phyloP scores from a whole-genome alignment of 2,329 filamentous ascomycete species.

The Geosmithia flava region DNA sequence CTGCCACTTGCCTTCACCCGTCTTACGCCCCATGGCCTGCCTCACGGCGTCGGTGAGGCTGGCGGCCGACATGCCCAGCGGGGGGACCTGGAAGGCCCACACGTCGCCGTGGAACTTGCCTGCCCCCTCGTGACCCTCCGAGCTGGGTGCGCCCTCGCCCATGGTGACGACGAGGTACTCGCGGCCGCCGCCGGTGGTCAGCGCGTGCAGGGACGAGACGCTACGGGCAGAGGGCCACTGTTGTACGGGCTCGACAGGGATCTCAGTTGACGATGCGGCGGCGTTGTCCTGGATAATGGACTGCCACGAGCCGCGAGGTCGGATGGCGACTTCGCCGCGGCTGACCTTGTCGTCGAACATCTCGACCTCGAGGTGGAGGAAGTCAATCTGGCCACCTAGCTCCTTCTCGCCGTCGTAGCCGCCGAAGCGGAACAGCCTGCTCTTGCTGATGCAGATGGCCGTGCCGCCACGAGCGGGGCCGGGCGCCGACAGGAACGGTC shows the following conservation, averaged over 20 bases:
- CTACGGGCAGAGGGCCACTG: slow-evolving; percentile 40
- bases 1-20: slow-evolving; percentile 47
- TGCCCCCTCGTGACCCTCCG: slow-evolving; percentile 33
- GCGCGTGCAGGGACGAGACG: slow-evolving; percentile 39
- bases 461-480: slow-evolving; percentile 54
- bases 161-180: slow-evolving; percentile 52
- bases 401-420: slow-evolving; percentile 63
- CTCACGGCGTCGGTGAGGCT: slow-evolving; percentile 43
- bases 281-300: slow-evolving; percentile 28
- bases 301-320: slow-evolving; percentile 41
- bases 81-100: slow-evolving; percentile 52
- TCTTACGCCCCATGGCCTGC: slow-evolving; percentile 37
- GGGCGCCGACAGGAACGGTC: slow-evolving; percentile 53
- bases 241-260: slow-evolving; percentile 19
- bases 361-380: slow-evolving; percentile 45
- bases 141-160: slow-evolving; percentile 40
- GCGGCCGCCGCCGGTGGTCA: slow-evolving; percentile 45
- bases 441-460: slow-evolving; percentile 50
- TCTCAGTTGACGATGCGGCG: slow-evolving; percentile 19
- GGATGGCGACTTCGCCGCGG: slow-evolving; percentile 35
- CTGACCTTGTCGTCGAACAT: slow-evolving; percentile 37
- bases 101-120: slow-evolving; percentile 46
- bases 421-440: slow-evolving; percentile 64
- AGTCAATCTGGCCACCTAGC: slow-evolving; percentile 60
- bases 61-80: slow-evolving; percentile 39